phyloP scores from a whole-genome alignment of 352 stramenopile species.

The Blastocystis sp. region DNA sequence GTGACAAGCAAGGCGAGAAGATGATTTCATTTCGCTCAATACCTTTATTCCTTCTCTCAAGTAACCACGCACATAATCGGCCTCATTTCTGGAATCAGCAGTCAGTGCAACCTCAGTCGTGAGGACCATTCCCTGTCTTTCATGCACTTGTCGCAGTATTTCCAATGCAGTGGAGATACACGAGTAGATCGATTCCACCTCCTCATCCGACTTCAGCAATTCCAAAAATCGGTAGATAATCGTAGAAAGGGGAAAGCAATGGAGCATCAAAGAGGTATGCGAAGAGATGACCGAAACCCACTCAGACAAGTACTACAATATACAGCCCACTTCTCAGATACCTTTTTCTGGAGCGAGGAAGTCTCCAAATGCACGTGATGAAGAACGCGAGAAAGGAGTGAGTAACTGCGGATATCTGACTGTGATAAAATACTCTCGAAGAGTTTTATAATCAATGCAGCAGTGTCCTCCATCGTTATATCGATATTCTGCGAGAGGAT shows the following conservation, averaged over 20 bases:
- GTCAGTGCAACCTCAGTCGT: neutral
- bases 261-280: neutral
- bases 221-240: neutral
- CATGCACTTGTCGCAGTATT: neutral
- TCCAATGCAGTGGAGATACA: neutral
- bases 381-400: neutral
- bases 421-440: slow-evolving; percentile 72
- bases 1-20: neutral
- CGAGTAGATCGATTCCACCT: neutral
- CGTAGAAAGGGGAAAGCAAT: neutral
- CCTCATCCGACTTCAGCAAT: neutral
- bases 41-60: neutral
- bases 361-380: slow-evolving; percentile 68
- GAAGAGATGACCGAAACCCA: neutral
- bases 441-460: slow-evolving; percentile 67
- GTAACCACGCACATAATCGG: neutral
- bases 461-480: neutral
- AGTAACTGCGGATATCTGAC: neutral
- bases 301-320: neutral
- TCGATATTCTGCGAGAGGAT: neutral
- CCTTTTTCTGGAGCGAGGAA: slow-evolving; percentile 74
- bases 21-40: neutral
- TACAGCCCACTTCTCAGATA: slow-evolving; percentile 18
- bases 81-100: neutral
- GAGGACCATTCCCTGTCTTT: neutral